Evolutionary conservation across 2,329 filamentous ascomycete species (phyloP), one percentile per base, ranked within the genome.

Genomic region (Clonostachys byssicola): DNA sequence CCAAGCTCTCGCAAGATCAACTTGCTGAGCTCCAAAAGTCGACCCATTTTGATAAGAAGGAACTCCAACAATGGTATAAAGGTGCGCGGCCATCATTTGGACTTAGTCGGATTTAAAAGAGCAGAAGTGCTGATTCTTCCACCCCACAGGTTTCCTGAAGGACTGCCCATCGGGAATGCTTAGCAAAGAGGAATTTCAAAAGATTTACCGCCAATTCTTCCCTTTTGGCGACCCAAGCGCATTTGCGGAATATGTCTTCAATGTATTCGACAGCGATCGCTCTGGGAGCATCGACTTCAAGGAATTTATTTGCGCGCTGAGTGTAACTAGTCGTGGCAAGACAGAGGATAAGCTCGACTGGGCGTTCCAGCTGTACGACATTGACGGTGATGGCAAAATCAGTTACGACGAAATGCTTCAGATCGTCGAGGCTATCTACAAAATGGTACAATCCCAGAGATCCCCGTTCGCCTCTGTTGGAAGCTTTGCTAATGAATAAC

Each of bases 321-420:
- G 90, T 68, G 92, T 99, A 62, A 99, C 94, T 44, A 95, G 90
- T 70, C 84, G 94, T 58, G 94, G 94, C 63, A 95, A 95, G 77
- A 96, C 97, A 90, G 94, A 99, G 73, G 94, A 99, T 73, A 99
- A 99, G 72, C 80, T 99, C 49, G 92, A 97, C 68, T 99, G 94
- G 94, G 94, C 94, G 14, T 99, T 99, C 74, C 92, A 99, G 74
- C 79, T 99, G 57, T 99, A 99, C 71, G 94, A 99, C 71, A 97
- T 99, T 62, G 94, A 99, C 63, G 92, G 94, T 48, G 94, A 99
- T 66, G 94, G 94, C 63, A 96, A 96, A 77, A 99, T 99, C 63
- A 96, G 88, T 67, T 99, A 97, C 68, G 90, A 97, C 47, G 94
- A 99, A 76, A 99, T 99, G 94, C 77, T 99, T 56, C 87, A 91